These are phyloP conservation scores for Cercis canadensis DNA, from an alignment of 306 rosid genomes.

Conservation along the genomic window DNA sequence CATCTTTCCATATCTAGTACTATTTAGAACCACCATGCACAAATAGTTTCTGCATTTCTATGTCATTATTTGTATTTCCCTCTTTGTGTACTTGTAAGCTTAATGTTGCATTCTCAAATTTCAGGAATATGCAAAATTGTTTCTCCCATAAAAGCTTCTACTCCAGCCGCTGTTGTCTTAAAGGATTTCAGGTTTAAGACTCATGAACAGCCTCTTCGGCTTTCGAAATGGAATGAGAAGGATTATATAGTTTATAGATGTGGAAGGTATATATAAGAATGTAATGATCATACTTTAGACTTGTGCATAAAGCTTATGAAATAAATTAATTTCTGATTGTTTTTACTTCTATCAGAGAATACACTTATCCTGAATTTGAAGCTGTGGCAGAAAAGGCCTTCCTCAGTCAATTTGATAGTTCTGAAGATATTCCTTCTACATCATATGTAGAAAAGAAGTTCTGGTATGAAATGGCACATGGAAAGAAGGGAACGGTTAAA, in stretches of 20 bases:
- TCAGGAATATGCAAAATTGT: conserved; percentile 52
- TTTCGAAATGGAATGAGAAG: conserved; percentile 37
- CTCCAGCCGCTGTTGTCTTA: conserved; percentile 42
- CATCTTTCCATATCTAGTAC: too few species aligned
- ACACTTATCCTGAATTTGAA: conserved; percentile 44
- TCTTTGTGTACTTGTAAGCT: too few species aligned
- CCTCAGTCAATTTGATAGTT: conserved; percentile 31
- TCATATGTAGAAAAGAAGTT: conserved; percentile 43
- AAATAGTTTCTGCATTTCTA: too few species aligned
- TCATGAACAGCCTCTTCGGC: conserved; percentile 46
- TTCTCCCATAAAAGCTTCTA: conserved; percentile 43
- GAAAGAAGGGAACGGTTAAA: conserved; percentile 39
- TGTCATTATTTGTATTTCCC: too few species aligned
- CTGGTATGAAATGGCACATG: conserved; percentile 45
- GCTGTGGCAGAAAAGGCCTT: conserved; percentile 36
- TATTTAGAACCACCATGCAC: too few species aligned
- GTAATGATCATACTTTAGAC: neutral
- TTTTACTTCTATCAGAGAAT: conserved; percentile 36
- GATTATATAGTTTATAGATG: conserved; percentile 13
- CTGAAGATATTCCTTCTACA: conserved; percentile 32
- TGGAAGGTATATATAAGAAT: conserved; percentile 41
- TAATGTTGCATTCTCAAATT: conserved; percentile 13
- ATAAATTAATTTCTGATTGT: neutral
- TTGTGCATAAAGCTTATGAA: neutral
- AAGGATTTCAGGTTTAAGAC: conserved; percentile 50